phyloP scores from a whole-genome alignment of 768 basidiomycete species.

The Phaffia australis region DNA sequence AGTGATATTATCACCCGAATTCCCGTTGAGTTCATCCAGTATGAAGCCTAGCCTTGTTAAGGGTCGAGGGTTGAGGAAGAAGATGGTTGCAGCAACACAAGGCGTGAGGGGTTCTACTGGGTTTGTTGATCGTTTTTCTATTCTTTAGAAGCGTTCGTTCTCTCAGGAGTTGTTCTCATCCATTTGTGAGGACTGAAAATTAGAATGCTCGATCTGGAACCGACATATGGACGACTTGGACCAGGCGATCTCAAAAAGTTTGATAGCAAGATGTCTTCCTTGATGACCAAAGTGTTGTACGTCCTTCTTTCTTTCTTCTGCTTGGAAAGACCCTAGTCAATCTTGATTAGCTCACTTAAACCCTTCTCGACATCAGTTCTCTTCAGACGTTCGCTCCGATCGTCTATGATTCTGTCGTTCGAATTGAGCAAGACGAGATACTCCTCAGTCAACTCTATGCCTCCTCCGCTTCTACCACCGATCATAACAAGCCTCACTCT shows the following conservation, averaged over 20 bases:
- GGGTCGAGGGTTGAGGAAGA: slow-evolving; percentile 27
- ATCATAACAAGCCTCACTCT: neutral
- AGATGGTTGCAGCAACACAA: slow-evolving; percentile 29
- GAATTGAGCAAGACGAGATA: neutral
- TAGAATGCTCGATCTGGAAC: slow-evolving; percentile 35
- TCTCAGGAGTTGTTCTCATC: no score
- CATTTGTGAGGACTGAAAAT: slow-evolving; percentile 27
- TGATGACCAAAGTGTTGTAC: slow-evolving; percentile 26
- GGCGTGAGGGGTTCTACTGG: no score
- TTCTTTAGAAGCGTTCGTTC: no score
- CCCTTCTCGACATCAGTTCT: slow-evolving; percentile 7
- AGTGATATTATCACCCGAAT: slow-evolving; percentile 27
- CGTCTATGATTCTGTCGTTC: neutral
- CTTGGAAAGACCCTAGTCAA: slow-evolving; percentile 9
- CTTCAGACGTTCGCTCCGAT: slow-evolving; percentile 9
- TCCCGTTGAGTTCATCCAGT: slow-evolving; percentile 27
- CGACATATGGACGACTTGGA: slow-evolving; percentile 34
- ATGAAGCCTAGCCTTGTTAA: slow-evolving; percentile 31
- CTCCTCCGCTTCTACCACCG: neutral
- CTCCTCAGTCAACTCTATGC: neutral
- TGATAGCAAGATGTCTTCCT: neutral
- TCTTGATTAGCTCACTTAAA: slow-evolving; percentile 13
- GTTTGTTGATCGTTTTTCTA: no score
- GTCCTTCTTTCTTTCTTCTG: slow-evolving; percentile 17
- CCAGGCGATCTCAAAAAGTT: slow-evolving; percentile 33